Evolutionary conservation across 2,329 filamentous ascomycete genomes (phyloP), one percentile per base, ranked within the genome.

Genomic region (Thelonectria olida): DNA sequence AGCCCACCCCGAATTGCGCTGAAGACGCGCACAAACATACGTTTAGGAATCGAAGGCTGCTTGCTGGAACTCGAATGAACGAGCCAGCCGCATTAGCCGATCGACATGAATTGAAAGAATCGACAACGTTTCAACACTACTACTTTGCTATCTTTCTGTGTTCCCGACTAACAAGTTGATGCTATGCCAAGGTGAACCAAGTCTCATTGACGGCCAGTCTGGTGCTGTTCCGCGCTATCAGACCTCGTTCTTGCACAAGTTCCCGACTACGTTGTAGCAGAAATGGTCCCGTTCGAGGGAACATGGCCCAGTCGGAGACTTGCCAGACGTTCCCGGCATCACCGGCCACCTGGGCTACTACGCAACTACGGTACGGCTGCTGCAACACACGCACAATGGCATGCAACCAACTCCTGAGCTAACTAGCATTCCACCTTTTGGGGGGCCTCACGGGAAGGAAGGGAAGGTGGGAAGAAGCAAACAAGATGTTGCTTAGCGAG

Each of bases 401-500:
- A n/a, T n/a, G n/a, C n/a, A n/a, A n/a, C n/a, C n/a, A n/a, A n/a
- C 57, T 55, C 59, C 54, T 62, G 54, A 36, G 36, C 54, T 54
- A 54, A 22, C 6, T 19, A 20, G 4, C 5, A 20, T 44, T 15
- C 34, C 36, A 41, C n/a, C n/a, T n/a, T n/a, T n/a, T n/a, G n/a
- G n/a, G n/a, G 15, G 28, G 23, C 10, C 20, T 27, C 27, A 23
- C 20, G 36, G 39, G 36, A 31, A 23, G 27, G 10, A 10, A 13
- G 28, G 28, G 13, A 15, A 15, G 31, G 12, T 34, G 31, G 8
- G 31, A 10, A 15, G 8, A 15, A 10, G 12, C 31, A n/a, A n/a
- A n/a, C 31, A 34, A 34, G 31, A 15, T 15, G 15, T 34, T 34
- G n/a, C n/a, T n/a, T 4, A 61, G 31, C 53, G 41, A 28, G 38